These are phyloP conservation scores for Henningerozyma blattae DNA, from an alignment of 805 yeast species.

Conservation along the genomic window DNA sequence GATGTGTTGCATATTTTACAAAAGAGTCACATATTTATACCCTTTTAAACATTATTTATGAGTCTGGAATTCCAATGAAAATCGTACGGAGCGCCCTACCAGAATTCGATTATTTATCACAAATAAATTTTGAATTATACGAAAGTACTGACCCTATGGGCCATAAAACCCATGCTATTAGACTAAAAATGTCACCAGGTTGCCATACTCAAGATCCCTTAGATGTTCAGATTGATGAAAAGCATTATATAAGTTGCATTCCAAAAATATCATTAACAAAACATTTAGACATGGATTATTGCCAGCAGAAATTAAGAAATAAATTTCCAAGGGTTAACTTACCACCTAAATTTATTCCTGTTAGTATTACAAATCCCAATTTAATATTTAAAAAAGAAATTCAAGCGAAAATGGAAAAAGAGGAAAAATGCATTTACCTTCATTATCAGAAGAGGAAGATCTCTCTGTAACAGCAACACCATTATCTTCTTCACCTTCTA, in stretches of 20 bases:
- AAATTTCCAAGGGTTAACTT: conserved; percentile 78
- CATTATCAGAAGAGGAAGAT: no score
- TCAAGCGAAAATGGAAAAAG: no score
- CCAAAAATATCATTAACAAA: conserved; percentile 83
- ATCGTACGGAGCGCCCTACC: conserved; percentile 92
- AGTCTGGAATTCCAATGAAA: conserved; percentile 88
- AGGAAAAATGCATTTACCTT: no score
- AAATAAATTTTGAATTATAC: conserved; percentile 84
- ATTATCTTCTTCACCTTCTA: neutral
- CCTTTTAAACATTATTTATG: conserved; percentile 77
- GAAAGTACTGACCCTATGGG: conserved; percentile 64
- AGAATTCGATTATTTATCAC: conserved; percentile 89
- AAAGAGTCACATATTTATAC: conserved; percentile 97
- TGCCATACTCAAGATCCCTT: conserved; percentile 97
- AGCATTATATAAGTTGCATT: conserved; percentile 93
- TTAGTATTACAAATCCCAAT: conserved; percentile 64
- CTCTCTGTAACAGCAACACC: neutral
- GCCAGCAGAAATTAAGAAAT: conserved; percentile 65
- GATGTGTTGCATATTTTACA: conserved; percentile 82
- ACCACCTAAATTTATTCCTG: conserved; percentile 88
- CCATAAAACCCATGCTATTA: conserved; percentile 74
- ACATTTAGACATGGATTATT: conserved; percentile 85
- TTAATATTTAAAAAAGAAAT: no score
- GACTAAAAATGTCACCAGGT: conserved; percentile 92
- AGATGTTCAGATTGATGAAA: conserved; percentile 91